A percentile compares a stretch with the other conserved stretches of the same genome.
Conservation (phyloP, 1,139 yeast genomes). For the Lodderomyces theae region DNA sequence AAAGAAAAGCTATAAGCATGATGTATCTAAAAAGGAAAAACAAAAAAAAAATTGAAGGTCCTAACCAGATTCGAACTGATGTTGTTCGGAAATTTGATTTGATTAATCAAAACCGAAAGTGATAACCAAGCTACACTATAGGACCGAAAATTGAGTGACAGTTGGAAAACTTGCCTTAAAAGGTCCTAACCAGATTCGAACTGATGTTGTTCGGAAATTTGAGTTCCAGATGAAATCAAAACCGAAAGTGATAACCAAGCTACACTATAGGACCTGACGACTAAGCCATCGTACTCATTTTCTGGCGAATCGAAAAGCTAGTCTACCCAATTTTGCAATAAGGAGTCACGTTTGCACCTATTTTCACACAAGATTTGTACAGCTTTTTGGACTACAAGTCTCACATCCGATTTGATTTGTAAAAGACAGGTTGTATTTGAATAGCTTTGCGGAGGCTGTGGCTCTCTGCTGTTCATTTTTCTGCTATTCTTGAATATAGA, state of each 20-base stretch:
- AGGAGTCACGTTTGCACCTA: not conserved
- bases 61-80: conserved; percentile 96
- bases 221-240: conserved; percentile 31
- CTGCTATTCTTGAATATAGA: too few species aligned
- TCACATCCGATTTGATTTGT: too few species aligned
- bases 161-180: conserved; percentile 17
- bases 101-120: conserved; percentile 47
- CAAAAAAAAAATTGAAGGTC: conserved; percentile 15
- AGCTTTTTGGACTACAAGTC: too few species aligned
- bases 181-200: conserved; percentile 96
- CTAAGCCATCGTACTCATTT: conserved; percentile 4
- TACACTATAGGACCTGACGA: conserved; percentile 29
- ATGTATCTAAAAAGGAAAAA: not conserved
- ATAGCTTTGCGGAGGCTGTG: too few species aligned
- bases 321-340: not conserved
- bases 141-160: conserved; percentile 17
- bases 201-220: conserved; percentile 76
- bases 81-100: conserved; percentile 56
- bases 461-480: too few species aligned
- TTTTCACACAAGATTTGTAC: too few species aligned
- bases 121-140: conserved; percentile 44
- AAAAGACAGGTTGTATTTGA: too few species aligned
- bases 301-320: not conserved
- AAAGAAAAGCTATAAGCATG: too few species aligned
- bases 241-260: conserved; percentile 50